Evolutionary conservation across 768 basidiomycete species (phyloP), one percentile per base, ranked within the genome.

Genomic region (Hysterangium stoloniferum): DNA sequence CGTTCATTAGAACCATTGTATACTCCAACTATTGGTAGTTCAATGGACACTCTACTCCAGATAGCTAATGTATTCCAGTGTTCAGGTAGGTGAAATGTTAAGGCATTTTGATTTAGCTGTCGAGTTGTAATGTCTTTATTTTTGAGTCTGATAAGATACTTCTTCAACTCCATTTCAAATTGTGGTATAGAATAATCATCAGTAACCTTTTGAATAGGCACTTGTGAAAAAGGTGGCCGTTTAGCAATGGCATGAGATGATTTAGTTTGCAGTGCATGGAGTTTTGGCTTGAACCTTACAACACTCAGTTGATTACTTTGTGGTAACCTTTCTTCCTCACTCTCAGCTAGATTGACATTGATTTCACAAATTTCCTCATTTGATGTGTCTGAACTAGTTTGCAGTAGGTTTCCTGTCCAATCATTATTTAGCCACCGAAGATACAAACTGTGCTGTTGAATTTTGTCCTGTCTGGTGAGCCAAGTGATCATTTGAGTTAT

Each of bases 401-500:
- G 12, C 12, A 41, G 12, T 8, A 20, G 9, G 20, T 41, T 41
- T 8, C 22, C 20, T 41, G 38, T 41, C 38, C 38, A 22, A 22
- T 41, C 20, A 20, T 41, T 41, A 41, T 41, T 20, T 20, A 9
- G 20, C 38, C 38, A 41, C 9, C 38, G 20, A 8, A 41, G 20
- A 41, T 41, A 41, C 20, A 41, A 41, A 11, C 12, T 12, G 22
- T 20, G 20, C 38, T 41, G 38, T 8, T 20, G 20, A 11, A 55
- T 33, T 36, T 31, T 40, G 17, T 56, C 55, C 7, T 42, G 45
- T 4, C 50, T 37, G 12, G 27, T 20, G 13, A 59, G 32, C 43
- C 45, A 52, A 6, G 25, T 40, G 19, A 53, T 34, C 58, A 59
- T 59, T 45, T 54, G 50, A 2, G 24, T 24, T 1, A 52, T 32